phyloP scores from a whole-genome alignment of 306 rosid species.

The Ziziphus jujuba region DNA sequence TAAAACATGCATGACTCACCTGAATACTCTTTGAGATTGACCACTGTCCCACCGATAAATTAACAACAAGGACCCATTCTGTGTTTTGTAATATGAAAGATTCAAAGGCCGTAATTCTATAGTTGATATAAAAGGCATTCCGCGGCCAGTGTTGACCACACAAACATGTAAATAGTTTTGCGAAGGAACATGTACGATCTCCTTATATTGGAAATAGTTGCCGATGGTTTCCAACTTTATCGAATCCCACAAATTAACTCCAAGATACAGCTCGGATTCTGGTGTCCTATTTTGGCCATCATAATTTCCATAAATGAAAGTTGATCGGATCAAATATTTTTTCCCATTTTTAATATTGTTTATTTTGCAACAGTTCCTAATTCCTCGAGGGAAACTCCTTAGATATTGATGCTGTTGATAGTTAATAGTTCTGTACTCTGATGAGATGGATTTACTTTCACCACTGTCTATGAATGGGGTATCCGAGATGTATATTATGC shows the following conservation, averaged over 20 bases:
- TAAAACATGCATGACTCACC: neutral
- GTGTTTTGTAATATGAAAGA: neutral
- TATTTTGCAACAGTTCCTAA: constrained; percentile 38
- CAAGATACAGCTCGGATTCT: constrained; percentile 26
- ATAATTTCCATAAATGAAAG: constrained; percentile 43
- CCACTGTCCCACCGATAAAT: neutral
- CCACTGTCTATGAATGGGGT: constrained; percentile 18
- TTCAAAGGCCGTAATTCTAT: constrained; percentile 15
- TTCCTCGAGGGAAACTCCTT: constrained; percentile 46
- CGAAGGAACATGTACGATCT: constrained; percentile 29
- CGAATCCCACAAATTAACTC: constrained; percentile 36
- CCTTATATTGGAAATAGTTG: constrained; percentile 14
- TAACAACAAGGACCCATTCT: constrained; percentile 4
- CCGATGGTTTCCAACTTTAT: constrained; percentile 11
- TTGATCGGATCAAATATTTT: constrained; percentile 38
- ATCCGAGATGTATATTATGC: constrained; percentile 23
- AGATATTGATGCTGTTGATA: constrained; percentile 8
- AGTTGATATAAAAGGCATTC: constrained; percentile 13
- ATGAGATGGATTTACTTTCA: neutral
- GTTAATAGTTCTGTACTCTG: neutral
- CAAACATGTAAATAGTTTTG: constrained; percentile 12
- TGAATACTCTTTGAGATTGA: neutral
- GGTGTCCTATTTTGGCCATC: constrained; percentile 25
- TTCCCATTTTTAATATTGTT: constrained; percentile 4
- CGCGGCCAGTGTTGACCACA: constrained; percentile 1